Evolutionary conservation across 2,329 filamentous ascomycete species (phyloP), one percentile per base, ranked within the genome.

Genomic region (Zasmidium cellare): DNA sequence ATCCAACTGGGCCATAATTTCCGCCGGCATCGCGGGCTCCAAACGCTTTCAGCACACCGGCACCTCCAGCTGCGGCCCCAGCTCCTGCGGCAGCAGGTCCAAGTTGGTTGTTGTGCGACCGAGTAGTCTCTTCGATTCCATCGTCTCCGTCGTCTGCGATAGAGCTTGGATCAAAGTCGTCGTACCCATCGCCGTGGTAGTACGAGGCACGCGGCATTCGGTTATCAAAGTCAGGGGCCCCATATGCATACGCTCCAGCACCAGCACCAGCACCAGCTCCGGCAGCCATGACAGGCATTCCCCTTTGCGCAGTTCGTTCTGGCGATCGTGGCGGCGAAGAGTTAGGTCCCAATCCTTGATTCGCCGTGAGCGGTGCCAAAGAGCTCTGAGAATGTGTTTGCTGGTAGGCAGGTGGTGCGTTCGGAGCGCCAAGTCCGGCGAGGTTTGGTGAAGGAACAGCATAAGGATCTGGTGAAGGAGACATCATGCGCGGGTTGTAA

Each of bases 101-200:
- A 44, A 53, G 50, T 48, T 55, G 57, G 50, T 58, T 60, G 35
- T 58, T 60, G 23, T 55, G 52, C 48, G 58, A 59, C 49, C 54
- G 38, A 14, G 52, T 54, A 73, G 58, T 76, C 65, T 83, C 87
- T 3, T 83, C 80, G 52, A 94, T 81, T 1, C 89, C 91, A 71
- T 96, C 92, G 68, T 96, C 92, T 24, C 90, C 91, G 69, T 97
- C 92, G 71, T 96, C 92, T 20, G 84, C 84, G 63, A 96, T 92
- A 14, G 87, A 86, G 68, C 89, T 85, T 2, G 92, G 91, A 71
- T 96, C 87, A 58, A 94, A 67, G 12, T 65, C 55, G 24, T 69
- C 63, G 53, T 69, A 70, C 2, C 61, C 65, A 44, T 71, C 69
- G 19, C 60, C 62, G 12, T 65, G 64, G 47, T 65, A 69, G 49